A percentile compares a stretch with the other conserved stretches of the same genome.
Evolutionary conservation across 2,329 filamentous ascomycete species (phyloP).

Genomic region (Neofusicoccum parvum): DNA sequence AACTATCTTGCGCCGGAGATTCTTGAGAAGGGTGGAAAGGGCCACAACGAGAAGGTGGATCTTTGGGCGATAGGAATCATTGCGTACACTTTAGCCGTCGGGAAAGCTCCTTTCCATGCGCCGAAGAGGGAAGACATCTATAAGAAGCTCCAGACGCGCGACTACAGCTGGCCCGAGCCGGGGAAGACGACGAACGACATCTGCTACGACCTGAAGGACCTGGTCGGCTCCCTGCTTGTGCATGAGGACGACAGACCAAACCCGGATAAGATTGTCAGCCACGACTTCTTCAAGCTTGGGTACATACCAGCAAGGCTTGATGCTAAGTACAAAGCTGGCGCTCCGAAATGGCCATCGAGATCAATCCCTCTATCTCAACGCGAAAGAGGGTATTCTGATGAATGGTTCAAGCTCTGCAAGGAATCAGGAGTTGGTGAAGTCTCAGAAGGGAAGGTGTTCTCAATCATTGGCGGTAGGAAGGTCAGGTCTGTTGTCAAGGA

Average conservation of each 20-base stretch:
- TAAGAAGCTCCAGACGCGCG: constrained; percentile 65
- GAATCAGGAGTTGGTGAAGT: constrained; percentile 54
- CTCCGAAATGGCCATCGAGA: constrained; percentile 51
- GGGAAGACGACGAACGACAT: constrained; percentile 69
- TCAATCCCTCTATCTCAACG: not conserved
- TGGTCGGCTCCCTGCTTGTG: constrained; percentile 75
- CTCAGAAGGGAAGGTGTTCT: constrained; percentile 48
- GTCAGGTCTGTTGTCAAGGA: constrained; percentile 54
- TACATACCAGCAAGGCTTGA: constrained; percentile 66
- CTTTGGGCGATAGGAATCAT: constrained; percentile 99
- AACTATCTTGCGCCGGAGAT: constrained; percentile 99
- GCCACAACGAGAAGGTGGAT: constrained; percentile 96
- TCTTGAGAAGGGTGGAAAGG: constrained; percentile 87
- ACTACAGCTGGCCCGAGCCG: constrained; percentile 77
- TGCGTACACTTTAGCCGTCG: constrained; percentile 96
- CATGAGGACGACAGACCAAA: constrained; percentile 74
- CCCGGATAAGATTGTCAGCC: constrained; percentile 76
- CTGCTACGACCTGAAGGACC: constrained; percentile 73
- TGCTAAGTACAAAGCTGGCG: constrained; percentile 45
- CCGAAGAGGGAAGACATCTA: constrained; percentile 86
- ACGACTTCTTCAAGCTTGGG: constrained; percentile 76
- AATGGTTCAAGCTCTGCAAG: constrained; percentile 54
- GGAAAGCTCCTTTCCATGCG: constrained; percentile 95
- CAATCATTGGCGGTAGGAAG: constrained; percentile 49
- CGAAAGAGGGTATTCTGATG: constrained; percentile 51